Evolutionary conservation across 2,329 filamentous ascomycete genomes (phyloP), one percentile per base, ranked within the genome.

Genomic region (Calonectria montana): DNA sequence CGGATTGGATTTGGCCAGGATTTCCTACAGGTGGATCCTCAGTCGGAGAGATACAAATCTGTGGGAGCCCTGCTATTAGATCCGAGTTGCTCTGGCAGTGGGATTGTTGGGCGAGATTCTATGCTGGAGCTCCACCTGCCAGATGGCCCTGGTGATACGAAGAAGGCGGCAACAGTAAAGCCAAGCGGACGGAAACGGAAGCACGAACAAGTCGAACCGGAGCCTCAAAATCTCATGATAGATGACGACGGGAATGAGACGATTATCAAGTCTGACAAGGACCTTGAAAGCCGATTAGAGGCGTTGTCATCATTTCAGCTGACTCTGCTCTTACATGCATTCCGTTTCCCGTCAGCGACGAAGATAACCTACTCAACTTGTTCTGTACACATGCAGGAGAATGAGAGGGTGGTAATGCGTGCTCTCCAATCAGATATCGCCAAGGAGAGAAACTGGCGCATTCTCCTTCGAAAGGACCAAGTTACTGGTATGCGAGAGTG

Each of bases 321-420:
- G 7, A 90, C 90, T 29, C 90, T 98, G 13, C 86, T 99, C 2
- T 88, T 93, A 57, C 97, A 98, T 81, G 96, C 97, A 0, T 93
- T 98, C 83, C 84, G 86, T 25, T 99, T 98, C 77, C 93, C 95
- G 0, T 87, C 89, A 1, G 95, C 94, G 0, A 88, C 82, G 15
- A 92, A 91, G 75, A 92, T 98, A 50, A 96, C 94, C 0, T 99
- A 98, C 81, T 98, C 95, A 39, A 98, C 97, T 0, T 99, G 97
- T 81, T 98, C 96, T 0, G 86, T 98, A 2, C 93, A 98, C 81
- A 89, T 91, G 0, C 90, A 94, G 75, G 97, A 99, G 82, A 98
- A 99, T 78, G 97, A 99, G 83, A 84, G 89, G 2, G 96, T 98
- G 0, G 95, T 98, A 0, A 83, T 92, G 68, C 88, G 89, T 57